Conservation (phyloP, 1,284 basidiomycete genomes). For the Thecaphora thlaspeos region DNA sequence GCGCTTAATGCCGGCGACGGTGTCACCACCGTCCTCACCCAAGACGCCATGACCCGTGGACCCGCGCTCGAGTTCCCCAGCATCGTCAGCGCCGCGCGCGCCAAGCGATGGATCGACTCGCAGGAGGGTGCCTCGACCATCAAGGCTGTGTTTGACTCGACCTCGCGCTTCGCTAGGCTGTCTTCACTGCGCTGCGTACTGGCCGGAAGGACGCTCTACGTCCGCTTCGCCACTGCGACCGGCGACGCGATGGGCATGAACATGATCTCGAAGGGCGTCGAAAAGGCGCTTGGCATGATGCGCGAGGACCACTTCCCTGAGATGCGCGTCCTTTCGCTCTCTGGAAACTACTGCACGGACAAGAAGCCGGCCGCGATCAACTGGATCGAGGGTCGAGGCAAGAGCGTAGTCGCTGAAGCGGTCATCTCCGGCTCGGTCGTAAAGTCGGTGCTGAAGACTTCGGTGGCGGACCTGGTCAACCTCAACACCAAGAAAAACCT, state of each 20-base stretch:
- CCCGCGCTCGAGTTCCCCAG: constrained; percentile 94
- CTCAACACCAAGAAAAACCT: constrained; percentile 98
- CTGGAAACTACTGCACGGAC: constrained; percentile 98
- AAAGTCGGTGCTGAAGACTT: constrained; percentile 89
- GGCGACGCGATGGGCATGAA: constrained; percentile 99
- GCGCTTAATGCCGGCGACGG: constrained; percentile 94
- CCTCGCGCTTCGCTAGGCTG: constrained; percentile 60
- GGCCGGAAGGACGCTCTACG: constrained; percentile 70
- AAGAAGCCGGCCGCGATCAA: constrained; percentile 99
- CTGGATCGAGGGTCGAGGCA: constrained; percentile 98
- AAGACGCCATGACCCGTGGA: constrained; percentile 97
- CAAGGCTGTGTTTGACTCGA: constrained; percentile 87
- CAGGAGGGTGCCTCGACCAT: constrained; percentile 75
- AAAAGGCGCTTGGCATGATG: constrained; percentile 85
- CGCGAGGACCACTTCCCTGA: constrained; percentile 76
- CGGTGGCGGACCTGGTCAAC: constrained; percentile 83
- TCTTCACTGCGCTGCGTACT: constrained; percentile 53
- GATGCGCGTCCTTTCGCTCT: constrained; percentile 89
- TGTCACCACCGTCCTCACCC: constrained; percentile 86
- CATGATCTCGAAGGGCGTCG: constrained; percentile 69
- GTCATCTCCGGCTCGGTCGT: constrained; percentile 86
- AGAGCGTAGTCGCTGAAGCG: constrained; percentile 95
- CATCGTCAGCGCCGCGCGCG: constrained; percentile 74
- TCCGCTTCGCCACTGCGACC: constrained; percentile 92
- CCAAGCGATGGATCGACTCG: constrained; percentile 85